These are phyloP conservation scores for Neocatenulostroma microsporum DNA, from an alignment of 2,329 filamentous ascomycete species.

Conservation along the genomic window DNA sequence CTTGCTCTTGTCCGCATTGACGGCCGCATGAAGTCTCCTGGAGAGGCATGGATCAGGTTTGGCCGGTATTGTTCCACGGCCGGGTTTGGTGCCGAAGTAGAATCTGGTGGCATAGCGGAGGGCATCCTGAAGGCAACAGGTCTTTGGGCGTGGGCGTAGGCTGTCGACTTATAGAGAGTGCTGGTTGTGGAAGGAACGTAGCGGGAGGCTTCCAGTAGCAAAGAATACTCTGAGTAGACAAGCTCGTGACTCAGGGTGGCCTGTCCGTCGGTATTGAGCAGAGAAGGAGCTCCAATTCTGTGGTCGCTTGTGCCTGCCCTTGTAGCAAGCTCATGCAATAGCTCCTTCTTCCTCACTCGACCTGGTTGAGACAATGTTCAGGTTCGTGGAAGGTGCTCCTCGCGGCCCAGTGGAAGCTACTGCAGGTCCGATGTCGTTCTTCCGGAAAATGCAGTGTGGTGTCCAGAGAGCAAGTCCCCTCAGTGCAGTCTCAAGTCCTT, in stretches of 20 bases:
- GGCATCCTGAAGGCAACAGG: constrained; percentile 1
- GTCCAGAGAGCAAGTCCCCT: neutral
- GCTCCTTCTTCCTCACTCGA: no score
- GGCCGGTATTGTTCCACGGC: constrained; percentile 19
- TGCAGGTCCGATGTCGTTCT: neutral
- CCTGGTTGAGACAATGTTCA: no score
- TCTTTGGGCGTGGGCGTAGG: no score
- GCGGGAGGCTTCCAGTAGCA: neutral
- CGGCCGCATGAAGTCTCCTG: constrained; percentile 39
- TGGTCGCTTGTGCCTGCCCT: no score
- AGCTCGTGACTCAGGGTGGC: neutral
- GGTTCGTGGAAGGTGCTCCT: no score
- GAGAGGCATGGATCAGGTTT: constrained; percentile 19
- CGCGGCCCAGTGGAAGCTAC: no score
- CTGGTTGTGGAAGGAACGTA: neutral
- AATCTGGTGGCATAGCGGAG: constrained; percentile 6
- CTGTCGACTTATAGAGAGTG: neutral
- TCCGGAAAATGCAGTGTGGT: neutral
- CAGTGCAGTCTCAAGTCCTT: neutral
- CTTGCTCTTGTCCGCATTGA: constrained; percentile 26
- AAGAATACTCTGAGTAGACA: neutral
- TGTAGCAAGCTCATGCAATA: constrained; percentile 7
- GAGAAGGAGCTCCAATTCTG: no score
- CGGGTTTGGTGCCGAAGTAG: neutral
- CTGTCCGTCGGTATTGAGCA: neutral